These are phyloP conservation scores for Diospyros lotus DNA, from an alignment of 148 eudicot genomes.

Conservation along the genomic window DNA sequence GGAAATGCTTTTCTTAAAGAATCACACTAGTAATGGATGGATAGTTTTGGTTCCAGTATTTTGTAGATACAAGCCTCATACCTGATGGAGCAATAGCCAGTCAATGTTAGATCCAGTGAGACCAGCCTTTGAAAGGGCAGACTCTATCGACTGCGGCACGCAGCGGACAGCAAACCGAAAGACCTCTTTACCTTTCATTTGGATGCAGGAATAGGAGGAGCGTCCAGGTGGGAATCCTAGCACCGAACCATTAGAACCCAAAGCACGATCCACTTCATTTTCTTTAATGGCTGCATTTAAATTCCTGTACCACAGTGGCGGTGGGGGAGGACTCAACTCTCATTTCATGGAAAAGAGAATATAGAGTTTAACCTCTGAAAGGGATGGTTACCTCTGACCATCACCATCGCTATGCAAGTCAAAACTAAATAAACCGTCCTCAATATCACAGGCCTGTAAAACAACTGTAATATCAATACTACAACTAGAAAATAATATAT, in stretches of 20 bases:
- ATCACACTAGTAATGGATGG: background rate
- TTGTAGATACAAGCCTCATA: slow-evolving; percentile 16
- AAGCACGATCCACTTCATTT: slow-evolving; percentile 38
- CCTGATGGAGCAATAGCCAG: slow-evolving; percentile 98
- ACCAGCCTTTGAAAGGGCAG: slow-evolving; percentile 74
- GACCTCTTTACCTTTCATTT: slow-evolving; percentile 92
- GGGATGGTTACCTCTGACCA: slow-evolving; percentile 50
- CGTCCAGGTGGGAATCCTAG: slow-evolving; percentile 50
- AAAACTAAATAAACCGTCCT: slow-evolving; percentile 81
- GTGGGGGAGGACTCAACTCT: background rate
- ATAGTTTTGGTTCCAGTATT: background rate
- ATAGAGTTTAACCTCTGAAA: background rate
- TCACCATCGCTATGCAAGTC: slow-evolving; percentile 97
- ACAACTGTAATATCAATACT: background rate
- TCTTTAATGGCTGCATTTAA: slow-evolving; percentile 52
- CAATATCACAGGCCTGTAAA: slow-evolving; percentile 75
- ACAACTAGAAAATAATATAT: background rate
- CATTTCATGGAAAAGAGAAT: background rate
- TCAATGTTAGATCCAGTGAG: slow-evolving; percentile 60
- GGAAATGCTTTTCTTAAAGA: background rate
- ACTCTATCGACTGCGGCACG: slow-evolving; percentile 76
- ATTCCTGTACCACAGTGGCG: slow-evolving; percentile 44
- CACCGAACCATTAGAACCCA: slow-evolving; percentile 52
- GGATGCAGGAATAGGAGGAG: slow-evolving; percentile 57
- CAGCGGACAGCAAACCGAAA: slow-evolving; percentile 75